Percentiles rank a stretch among this genome's conserved stretches.
Conservation (phyloP, 106 monocot species). For the Triglochin maritima region DNA sequence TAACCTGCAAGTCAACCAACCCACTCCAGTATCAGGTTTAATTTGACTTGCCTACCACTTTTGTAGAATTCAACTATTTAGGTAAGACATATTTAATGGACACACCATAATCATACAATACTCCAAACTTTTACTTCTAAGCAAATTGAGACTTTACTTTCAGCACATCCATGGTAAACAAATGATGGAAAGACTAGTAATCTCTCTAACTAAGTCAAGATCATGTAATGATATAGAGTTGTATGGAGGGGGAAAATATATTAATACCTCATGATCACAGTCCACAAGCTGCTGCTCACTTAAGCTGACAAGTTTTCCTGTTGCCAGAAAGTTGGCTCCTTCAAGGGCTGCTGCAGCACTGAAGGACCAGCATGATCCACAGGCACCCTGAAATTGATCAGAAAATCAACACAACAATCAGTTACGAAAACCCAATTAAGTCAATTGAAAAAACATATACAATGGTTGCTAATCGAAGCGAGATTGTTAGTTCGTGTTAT, state of each 20-base stretch:
- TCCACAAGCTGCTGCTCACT: slow-evolving; percentile 94
- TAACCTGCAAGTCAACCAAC: too few relatives aligned
- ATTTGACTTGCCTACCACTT: too few relatives aligned
- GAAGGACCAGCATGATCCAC: slow-evolving; percentile 98
- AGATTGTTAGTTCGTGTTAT: too few relatives aligned
- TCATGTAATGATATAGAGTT: not conserved
- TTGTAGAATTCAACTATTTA: too few relatives aligned
- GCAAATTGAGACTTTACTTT: too few relatives aligned
- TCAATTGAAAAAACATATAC: not conserved
- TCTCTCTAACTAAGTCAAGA: not conserved
- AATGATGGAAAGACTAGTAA: not conserved
- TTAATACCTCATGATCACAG: slow-evolving; percentile 61
- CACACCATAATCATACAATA: too few relatives aligned
- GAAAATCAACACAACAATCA: not conserved
- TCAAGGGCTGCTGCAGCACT: slow-evolving; percentile 84
- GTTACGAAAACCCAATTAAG: not conserved
- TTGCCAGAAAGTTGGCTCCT: slow-evolving; percentile 79
- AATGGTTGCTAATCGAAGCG: not conserved
- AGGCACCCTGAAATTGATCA: slow-evolving; percentile 40
- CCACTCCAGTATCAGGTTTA: too few relatives aligned
- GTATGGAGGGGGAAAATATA: not conserved
- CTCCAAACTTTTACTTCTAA: too few relatives aligned
- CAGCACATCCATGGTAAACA: too few relatives aligned
- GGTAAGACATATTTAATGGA: too few relatives aligned
- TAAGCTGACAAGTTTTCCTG: slow-evolving; percentile 63